These are phyloP conservation scores for Ananas comosus DNA, from an alignment of 176 grass and related monocot genomes.

Conservation along the genomic window DNA sequence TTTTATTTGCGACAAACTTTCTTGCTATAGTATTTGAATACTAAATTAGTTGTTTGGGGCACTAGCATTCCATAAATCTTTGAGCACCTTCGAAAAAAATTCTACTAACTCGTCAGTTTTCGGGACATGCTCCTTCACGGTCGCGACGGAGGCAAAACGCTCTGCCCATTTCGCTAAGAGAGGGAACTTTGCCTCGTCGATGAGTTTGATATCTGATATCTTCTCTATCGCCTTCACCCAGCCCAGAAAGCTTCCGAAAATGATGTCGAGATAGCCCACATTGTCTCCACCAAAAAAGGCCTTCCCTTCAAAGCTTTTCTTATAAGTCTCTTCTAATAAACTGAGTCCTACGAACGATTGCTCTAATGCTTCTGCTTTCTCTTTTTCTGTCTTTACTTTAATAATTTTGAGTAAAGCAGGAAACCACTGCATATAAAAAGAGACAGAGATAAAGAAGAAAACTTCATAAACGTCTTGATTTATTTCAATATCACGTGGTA, in stretches of 20 bases:
- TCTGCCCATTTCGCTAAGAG: background rate
- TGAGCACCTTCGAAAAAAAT: background rate
- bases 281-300: conserved; percentile 1
- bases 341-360: conserved; percentile 10
- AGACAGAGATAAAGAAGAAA: too few relatives aligned
- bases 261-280: background rate
- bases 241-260: background rate
- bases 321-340: conserved; percentile 39
- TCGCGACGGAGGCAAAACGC: background rate
- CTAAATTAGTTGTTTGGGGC: too few relatives aligned
- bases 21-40: too few relatives aligned
- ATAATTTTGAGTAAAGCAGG: background rate
- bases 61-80: too few relatives aligned
- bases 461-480: too few relatives aligned
- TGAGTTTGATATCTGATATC: background rate
- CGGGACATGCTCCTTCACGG: background rate
- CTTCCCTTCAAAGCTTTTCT: conserved; percentile 3
- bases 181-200: background rate
- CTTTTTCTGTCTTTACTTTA: conserved; percentile 19
- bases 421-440: too few relatives aligned
- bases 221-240: background rate
- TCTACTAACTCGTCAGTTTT: background rate
- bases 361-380: conserved; percentile 17
- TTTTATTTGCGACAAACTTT: too few relatives aligned
- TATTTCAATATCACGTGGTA: too few relatives aligned